Evolutionary conservation across 352 stramenopile genomes (phyloP).

Genomic region (Phytophthora brassicae): DNA sequence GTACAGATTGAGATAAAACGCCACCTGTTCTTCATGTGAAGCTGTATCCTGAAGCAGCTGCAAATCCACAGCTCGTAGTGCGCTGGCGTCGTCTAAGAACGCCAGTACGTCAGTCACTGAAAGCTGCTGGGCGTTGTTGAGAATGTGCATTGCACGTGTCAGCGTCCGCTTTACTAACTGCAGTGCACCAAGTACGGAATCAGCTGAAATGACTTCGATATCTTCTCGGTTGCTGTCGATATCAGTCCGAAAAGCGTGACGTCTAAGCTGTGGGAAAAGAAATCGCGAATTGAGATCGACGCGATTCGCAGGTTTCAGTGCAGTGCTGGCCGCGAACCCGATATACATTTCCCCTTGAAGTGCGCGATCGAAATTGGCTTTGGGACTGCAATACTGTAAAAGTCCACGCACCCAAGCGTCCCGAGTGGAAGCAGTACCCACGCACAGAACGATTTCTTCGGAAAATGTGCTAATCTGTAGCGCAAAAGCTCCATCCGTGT

Average conservation of each 20-base stretch:
- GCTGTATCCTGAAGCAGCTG: slow-evolving; percentile 35
- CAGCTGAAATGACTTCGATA: slow-evolving; percentile 9
- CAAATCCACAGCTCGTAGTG: slow-evolving; percentile 58
- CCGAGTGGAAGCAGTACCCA: slow-evolving; percentile 57
- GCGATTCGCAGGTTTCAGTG: slow-evolving; percentile 51
- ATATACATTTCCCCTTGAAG: slow-evolving; percentile 42
- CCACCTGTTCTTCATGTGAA: slow-evolving; percentile 65
- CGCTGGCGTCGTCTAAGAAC: slow-evolving; percentile 72
- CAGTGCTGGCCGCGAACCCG: slow-evolving; percentile 34
- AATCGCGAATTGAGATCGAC: slow-evolving; percentile 64
- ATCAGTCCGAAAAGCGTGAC: neutral
- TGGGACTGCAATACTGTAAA: slow-evolving; percentile 52
- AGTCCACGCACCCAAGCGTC: slow-evolving; percentile 70
- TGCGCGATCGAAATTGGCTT: slow-evolving; percentile 47
- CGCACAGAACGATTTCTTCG: slow-evolving; percentile 75
- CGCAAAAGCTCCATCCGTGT: slow-evolving; percentile 41
- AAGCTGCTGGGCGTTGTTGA: slow-evolving; percentile 36
- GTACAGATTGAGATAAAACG: slow-evolving; percentile 84
- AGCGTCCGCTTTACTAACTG: slow-evolving; percentile 35
- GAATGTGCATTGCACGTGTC: slow-evolving; percentile 39
- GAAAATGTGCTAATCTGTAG: slow-evolving; percentile 75
- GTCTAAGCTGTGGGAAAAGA: slow-evolving; percentile 49
- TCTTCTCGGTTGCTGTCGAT: neutral
- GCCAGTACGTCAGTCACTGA: slow-evolving; percentile 53
- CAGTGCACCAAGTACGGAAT: slow-evolving; percentile 15